Evolutionary conservation across 2,329 filamentous ascomycete genomes (phyloP).

Genomic region (Ophidiomyces ophidiicola): DNA sequence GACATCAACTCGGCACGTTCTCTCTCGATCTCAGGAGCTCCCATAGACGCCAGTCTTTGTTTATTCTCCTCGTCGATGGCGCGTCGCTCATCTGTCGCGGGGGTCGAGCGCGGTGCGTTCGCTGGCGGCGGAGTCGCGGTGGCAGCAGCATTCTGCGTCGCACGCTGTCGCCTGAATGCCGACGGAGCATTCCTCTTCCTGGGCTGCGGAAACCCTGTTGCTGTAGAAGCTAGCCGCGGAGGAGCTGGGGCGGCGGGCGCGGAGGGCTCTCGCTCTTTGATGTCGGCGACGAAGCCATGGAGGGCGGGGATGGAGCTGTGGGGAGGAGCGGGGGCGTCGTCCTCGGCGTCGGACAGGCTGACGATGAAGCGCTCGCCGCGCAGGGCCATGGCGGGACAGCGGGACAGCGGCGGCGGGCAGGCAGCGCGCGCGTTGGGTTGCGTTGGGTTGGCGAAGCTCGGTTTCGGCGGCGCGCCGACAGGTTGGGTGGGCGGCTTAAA

Average conservation of each 20-base stretch:
- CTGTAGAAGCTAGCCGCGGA: conserved; percentile 47
- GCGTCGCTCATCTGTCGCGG: conserved; percentile 46
- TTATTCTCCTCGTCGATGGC: conserved; percentile 76
- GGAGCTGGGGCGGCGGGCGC: conserved; percentile 28
- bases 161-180: conserved; percentile 63
- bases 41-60: conserved; percentile 63
- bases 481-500: conserved; percentile 15
- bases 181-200: conserved; percentile 64
- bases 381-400: conserved; percentile 34
- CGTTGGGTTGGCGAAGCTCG: conserved; percentile 12
- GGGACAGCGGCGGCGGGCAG: neutral
- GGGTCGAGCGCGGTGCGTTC: conserved; percentile 4
- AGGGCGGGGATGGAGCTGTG: conserved; percentile 21
- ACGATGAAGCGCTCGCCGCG: conserved; percentile 50
- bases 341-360: conserved; percentile 45
- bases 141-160: conserved; percentile 19
- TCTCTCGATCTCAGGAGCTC: conserved; percentile 63
- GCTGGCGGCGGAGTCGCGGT: conserved; percentile 14
- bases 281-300: conserved; percentile 55
- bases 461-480: neutral
- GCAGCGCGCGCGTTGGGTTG: neutral
- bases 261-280: conserved; percentile 59
- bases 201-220: conserved; percentile 75
- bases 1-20: conserved; percentile 69
- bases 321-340: conserved; percentile 29